Base-by-base conservation (phyloP, 2,329 filamentous ascomycete genomes). In the Colletotrichum neosansevieriae region DNA sequence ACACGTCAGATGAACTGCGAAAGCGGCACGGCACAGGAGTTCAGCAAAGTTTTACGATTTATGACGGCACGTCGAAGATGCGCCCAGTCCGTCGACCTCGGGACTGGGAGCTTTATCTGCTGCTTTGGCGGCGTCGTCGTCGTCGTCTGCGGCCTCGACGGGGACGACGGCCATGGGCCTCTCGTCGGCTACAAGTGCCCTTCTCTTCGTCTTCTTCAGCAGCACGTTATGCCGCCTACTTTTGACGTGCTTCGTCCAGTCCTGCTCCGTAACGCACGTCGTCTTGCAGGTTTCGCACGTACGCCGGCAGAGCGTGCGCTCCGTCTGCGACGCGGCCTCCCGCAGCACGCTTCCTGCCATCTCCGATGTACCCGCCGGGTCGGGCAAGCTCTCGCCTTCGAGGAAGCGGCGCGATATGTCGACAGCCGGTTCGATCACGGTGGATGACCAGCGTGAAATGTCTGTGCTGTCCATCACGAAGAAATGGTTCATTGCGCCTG, bases 381-480 rank as follows among this genome's bases (percentile, higher is more conserved):
- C 70, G 0, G 88, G 89, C 44, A 92, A 83, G 1, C 77, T 51
- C 42, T 86, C 78, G 0, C 85, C 86, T 1, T 79, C 74, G 0
- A 98, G 83, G 73, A 97, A 97, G 0, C 80, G 76, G 12, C 81
- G 76, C 0, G 91, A 86, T 32, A 98, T 79, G 1, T 82, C 76
- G 1, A 87, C 80, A 0, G 93, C 94, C 2, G 89, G 89, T 2
- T 83, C 79, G 1, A 89, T 84, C 2, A 98, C 93, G n/a, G 84
- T 81, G 0, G 83, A 76, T 0, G 84, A 73, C 85, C 93, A 98
- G 1, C 79, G 75, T 0, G 82, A 74, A 2, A 90, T 81, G 72
- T 96, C 85, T 2, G 91, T 94, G 70, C 92, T 92, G 79, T 99
- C 93, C 1, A 98, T 80, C 2, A 98, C 80, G 76, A 92, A 98